A percentile compares a stretch with the other conserved stretches of the same genome.
phyloP scores from a whole-genome alignment of 179 eudicot species.

The Corrigiola litoralis region DNA sequence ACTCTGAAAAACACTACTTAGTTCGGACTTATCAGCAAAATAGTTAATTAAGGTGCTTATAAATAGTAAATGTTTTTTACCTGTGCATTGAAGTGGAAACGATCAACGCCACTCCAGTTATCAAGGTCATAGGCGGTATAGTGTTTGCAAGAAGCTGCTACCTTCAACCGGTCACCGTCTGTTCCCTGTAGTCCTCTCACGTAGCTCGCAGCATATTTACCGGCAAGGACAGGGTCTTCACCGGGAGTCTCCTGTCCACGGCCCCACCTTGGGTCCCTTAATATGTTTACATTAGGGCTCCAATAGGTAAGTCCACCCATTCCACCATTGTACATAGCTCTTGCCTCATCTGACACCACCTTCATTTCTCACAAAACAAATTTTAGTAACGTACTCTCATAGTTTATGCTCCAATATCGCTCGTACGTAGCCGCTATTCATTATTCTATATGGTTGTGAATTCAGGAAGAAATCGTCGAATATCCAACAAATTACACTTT shows the following conservation, averaged over 20 bases:
- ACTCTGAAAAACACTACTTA: too few species aligned
- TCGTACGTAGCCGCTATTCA: too few species aligned
- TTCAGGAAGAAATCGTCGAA: too few species aligned
- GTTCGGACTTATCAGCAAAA: not conserved
- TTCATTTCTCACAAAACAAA: slow-evolving; percentile 23
- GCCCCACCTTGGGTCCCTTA: slow-evolving; percentile 76
- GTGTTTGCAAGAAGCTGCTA: slow-evolving; percentile 70
- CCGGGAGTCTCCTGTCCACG: slow-evolving; percentile 84
- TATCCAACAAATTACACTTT: too few species aligned
- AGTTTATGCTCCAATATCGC: not conserved
- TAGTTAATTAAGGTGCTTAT: too few species aligned
- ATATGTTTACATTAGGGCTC: slow-evolving; percentile 67
- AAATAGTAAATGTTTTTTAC: slow-evolving; percentile 24
- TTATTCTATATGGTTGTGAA: too few species aligned
- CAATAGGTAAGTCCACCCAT: slow-evolving; percentile 57
- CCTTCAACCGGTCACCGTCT: slow-evolving; percentile 48
- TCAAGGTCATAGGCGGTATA: slow-evolving; percentile 73
- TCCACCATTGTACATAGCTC: slow-evolving; percentile 77
- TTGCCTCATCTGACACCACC: slow-evolving; percentile 66
- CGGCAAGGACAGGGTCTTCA: slow-evolving; percentile 57
- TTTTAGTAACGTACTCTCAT: not conserved
- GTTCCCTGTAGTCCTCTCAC: slow-evolving; percentile 59
- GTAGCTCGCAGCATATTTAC: slow-evolving; percentile 49
- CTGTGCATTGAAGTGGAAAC: slow-evolving; percentile 58
- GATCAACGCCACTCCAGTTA: slow-evolving; percentile 70